Evolutionary conservation across 2,329 filamentous ascomycete genomes (phyloP).

Genomic region (Elsinoe necatrix): DNA sequence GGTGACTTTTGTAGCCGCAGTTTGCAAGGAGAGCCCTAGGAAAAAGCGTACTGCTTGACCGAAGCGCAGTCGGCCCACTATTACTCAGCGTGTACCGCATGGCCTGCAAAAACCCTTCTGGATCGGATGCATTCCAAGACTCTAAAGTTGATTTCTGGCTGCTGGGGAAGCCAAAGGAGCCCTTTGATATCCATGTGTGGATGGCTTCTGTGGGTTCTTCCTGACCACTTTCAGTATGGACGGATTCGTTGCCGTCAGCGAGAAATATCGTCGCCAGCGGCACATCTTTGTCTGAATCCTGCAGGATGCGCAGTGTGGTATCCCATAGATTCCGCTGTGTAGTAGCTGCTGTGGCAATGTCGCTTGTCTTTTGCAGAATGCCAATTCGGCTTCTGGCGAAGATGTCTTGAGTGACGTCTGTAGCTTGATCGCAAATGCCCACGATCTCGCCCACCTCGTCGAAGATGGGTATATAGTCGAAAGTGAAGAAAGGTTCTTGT

Average conservation of each 20-base stretch:
- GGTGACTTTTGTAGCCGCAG: neutral
- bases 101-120: neutral
- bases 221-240: neutral
- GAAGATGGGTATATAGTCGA: conserved; percentile 17
- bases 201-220: neutral
- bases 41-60: neutral
- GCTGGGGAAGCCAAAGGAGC: neutral
- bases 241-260: neutral
- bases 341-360: conserved; percentile 1
- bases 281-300: neutral
- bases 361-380: conserved; percentile 6
- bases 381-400: conserved; percentile 17
- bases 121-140: neutral
- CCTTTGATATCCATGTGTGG: neutral
- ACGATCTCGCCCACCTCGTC: conserved; percentile 12
- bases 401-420: conserved; percentile 18
- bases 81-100: neutral
- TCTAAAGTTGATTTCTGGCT: neutral
- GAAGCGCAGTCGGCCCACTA: neutral
- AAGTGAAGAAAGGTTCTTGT: conserved; percentile 18
- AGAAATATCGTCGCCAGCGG: conserved; percentile 1
- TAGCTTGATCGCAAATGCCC: conserved; percentile 18
- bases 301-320: neutral
- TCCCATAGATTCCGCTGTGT: neutral
- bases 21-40: neutral